A percentile compares a stretch with the other conserved stretches of the same genome.
phyloP scores from a whole-genome alignment of 2,329 filamentous ascomycete species.

The Arthrobotrys megalospora region DNA sequence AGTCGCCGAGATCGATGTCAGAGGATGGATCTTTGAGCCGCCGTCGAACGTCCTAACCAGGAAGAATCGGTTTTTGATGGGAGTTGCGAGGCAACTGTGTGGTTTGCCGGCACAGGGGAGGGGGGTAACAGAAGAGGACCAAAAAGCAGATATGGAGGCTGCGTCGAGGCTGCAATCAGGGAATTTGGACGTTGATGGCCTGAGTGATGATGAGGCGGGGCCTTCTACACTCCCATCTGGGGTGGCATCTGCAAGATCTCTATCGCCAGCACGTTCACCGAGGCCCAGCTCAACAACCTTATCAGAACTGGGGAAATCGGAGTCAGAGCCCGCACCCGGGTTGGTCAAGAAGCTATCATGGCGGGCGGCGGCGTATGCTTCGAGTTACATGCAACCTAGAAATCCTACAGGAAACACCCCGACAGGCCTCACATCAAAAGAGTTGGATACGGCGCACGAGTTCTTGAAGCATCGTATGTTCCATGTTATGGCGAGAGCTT shows the following conservation, averaged over 20 bases:
- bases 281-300: conserved; percentile 48
- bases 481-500: conserved; percentile 89
- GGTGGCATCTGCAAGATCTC: conserved; percentile 67
- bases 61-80: conserved; percentile 88
- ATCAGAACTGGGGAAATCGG: conserved; percentile 35
- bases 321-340: conserved; percentile 63
- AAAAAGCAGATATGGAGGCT: conserved; percentile 61
- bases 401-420: conserved; percentile 40
- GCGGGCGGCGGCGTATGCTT: conserved; percentile 50
- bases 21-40: conserved; percentile 94
- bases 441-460: conserved; percentile 84
- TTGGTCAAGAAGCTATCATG: conserved; percentile 43
- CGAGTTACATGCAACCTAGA: conserved; percentile 48
- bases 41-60: conserved; percentile 84
- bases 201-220: conserved; percentile 68
- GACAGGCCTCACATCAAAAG: conserved; percentile 76
- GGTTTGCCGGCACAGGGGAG: conserved; percentile 80
- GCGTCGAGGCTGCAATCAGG: conserved; percentile 51
- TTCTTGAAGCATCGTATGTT: conserved; percentile 89
- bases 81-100: conserved; percentile 87
- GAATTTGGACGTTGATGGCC: conserved; percentile 66
- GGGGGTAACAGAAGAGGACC: conserved; percentile 66
- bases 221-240: conserved; percentile 15
- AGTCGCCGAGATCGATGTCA: conserved; percentile 91
- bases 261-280: conserved; percentile 63